Evolutionary conservation across 345 rosid species (phyloP).

Genomic region (Raphanus raphanistrum): DNA sequence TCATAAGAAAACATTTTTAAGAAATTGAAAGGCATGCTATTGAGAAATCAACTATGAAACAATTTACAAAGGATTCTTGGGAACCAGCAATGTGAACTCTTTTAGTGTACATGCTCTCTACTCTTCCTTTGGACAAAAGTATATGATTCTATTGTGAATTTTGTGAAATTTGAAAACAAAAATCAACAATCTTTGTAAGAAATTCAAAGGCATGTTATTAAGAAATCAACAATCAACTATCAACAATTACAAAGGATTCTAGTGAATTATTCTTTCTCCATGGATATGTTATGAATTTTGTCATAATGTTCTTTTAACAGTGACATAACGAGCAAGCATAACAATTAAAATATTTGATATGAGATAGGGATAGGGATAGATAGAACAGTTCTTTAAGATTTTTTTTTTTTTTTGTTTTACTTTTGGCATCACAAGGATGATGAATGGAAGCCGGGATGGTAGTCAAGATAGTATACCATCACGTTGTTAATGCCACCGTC

Average conservation of each 20-base stretch:
- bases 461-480: slow-evolving; percentile 10
- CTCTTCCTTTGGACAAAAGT: neutral
- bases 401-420: neutral
- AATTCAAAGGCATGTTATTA: neutral
- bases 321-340: slow-evolving; percentile 24
- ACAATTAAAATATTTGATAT: neutral
- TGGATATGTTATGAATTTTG: slow-evolving; percentile 8
- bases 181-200: neutral
- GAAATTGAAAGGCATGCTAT: neutral
- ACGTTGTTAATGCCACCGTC: slow-evolving; percentile 56
- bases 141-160: neutral
- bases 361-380: neutral
- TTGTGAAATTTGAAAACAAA: neutral
- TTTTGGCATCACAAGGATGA: neutral
- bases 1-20: neutral
- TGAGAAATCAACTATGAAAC: neutral
- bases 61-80: neutral
- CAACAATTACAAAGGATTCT: slow-evolving; percentile 2
- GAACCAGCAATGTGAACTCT: no score
- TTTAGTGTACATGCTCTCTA: no score
- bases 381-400: slow-evolving; percentile 1
- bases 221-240: slow-evolving; percentile 1
- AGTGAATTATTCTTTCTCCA: slow-evolving; percentile 18
- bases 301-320: slow-evolving; percentile 35
- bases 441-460: neutral